Evolutionary conservation across 768 basidiomycete genomes (phyloP).

Genomic region (Hemileccinum rubropunctum): DNA sequence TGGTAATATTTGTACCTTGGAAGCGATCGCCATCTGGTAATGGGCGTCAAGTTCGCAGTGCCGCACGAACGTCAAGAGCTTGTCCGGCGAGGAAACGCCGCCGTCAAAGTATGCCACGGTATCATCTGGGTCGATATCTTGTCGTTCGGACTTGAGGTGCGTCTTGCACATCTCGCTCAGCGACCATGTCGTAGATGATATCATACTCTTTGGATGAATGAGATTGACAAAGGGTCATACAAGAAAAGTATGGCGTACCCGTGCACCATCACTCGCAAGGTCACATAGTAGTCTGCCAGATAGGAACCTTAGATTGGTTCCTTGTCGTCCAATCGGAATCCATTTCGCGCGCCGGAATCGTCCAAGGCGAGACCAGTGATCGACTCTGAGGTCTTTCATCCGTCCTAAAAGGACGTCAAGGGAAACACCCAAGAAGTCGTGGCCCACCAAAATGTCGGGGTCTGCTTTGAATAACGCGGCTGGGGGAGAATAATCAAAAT

Average conservation of each 20-base stretch:
- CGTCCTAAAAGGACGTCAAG: slow-evolving; percentile 89
- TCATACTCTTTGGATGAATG: slow-evolving; percentile 70
- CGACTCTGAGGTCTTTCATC: slow-evolving; percentile 85
- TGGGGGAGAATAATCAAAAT: slow-evolving; percentile 23
- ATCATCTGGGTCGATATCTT: slow-evolving; percentile 96
- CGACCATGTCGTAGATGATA: slow-evolving; percentile 97
- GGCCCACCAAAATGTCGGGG: slow-evolving; percentile 92
- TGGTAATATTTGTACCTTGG: slow-evolving; percentile 91
- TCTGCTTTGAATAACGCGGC: slow-evolving; percentile 82
- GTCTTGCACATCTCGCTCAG: slow-evolving; percentile 95
- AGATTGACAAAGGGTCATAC: neutral
- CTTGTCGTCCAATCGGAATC: slow-evolving; percentile 79
- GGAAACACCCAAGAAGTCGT: slow-evolving; percentile 88
- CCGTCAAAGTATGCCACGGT: slow-evolving; percentile 89
- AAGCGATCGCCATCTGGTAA: slow-evolving; percentile 94
- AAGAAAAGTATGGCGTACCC: slow-evolving; percentile 48
- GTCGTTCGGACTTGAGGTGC: slow-evolving; percentile 79
- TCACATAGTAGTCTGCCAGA: slow-evolving; percentile 89
- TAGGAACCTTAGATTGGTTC: slow-evolving; percentile 79
- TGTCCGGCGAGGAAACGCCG: slow-evolving; percentile 68
- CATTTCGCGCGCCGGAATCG: slow-evolving; percentile 83
- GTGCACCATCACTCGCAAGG: slow-evolving; percentile 90
- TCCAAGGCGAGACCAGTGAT: slow-evolving; percentile 93
- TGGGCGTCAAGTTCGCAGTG: slow-evolving; percentile 96
- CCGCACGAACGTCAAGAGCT: slow-evolving; percentile 81